These are phyloP conservation scores for Fusarium azukiicola DNA, from an alignment of 2,329 filamentous ascomycete genomes.

Conservation along the genomic window DNA sequence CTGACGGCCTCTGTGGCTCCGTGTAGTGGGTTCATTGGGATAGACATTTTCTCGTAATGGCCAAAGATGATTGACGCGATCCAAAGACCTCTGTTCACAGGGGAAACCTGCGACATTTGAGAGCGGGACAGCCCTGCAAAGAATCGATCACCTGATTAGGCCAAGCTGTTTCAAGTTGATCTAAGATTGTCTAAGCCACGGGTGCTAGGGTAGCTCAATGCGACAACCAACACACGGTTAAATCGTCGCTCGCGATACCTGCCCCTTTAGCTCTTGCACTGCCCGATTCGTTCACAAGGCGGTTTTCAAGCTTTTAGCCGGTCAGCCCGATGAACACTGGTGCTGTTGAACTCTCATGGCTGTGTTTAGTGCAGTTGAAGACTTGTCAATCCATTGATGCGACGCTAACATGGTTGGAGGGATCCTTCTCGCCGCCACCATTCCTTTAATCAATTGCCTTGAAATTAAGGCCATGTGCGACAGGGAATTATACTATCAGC, in stretches of 20 bases:
- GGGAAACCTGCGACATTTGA: not conserved
- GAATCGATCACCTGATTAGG: not conserved
- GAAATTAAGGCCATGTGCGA: too few relatives aligned
- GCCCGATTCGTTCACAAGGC: not conserved
- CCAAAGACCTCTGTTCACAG: not conserved
- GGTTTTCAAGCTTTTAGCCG: too few relatives aligned
- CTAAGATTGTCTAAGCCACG: constrained; percentile 1
- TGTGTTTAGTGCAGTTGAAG: too few relatives aligned
- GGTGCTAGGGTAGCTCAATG: not conserved
- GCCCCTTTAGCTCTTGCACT: not conserved
- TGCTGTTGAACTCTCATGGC: too few relatives aligned
- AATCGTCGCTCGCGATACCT: not conserved
- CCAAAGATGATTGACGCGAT: not conserved
- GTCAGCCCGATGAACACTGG: too few relatives aligned
- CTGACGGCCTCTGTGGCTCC: not conserved
- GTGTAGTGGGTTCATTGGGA: not conserved
- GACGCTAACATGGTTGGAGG: too few relatives aligned
- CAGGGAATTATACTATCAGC: too few relatives aligned
- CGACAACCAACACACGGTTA: not conserved
- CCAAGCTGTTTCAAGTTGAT: constrained; percentile 13
- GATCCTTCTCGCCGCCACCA: too few relatives aligned
- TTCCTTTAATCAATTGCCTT: too few relatives aligned
- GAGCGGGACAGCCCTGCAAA: not conserved
- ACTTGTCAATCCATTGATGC: too few relatives aligned
- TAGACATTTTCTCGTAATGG: not conserved